Conservation (phyloP, 1,139 yeast genomes). For the Taphrina pruni region DNA sequence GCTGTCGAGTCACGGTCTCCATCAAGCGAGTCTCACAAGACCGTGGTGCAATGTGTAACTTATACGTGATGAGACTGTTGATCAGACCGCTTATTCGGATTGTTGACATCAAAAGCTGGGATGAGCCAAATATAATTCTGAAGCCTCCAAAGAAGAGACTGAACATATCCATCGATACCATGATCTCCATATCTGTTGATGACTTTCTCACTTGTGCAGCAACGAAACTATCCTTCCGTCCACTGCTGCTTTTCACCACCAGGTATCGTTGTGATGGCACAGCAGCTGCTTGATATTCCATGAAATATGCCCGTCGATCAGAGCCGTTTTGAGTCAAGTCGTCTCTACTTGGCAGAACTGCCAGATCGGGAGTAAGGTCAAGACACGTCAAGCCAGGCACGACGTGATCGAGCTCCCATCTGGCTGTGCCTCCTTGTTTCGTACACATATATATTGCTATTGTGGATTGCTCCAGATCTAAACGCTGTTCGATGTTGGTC, state of each 20-base stretch:
- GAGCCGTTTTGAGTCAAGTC: conserved; percentile 17
- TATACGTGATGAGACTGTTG: conserved; percentile 68
- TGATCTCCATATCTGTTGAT: conserved; percentile 47
- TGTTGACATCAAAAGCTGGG: conserved; percentile 56
- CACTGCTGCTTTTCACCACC: background rate
- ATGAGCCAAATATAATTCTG: conserved; percentile 51
- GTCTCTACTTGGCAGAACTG: conserved; percentile 13
- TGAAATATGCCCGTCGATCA: conserved; percentile 9
- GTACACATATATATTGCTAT: background rate
- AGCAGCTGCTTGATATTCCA: background rate
- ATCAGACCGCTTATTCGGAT: conserved; percentile 60
- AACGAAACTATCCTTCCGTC: background rate
- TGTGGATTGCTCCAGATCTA: background rate
- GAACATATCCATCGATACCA: conserved; percentile 56
- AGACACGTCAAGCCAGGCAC: conserved; percentile 6
- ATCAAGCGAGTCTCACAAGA: conserved; percentile 51
- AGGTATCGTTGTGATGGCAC: background rate
- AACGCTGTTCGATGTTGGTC: background rate
- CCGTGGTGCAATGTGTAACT: conserved; percentile 50
- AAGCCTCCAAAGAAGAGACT: conserved; percentile 52
- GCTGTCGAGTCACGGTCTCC: conserved; percentile 72
- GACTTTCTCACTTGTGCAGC: conserved; percentile 47
- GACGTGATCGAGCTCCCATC: background rate
- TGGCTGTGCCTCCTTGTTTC: background rate
- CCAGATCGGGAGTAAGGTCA: background rate